Conservation (phyloP, 1,284 basidiomycete genomes). For the Boletus semigastroideus region DNA sequence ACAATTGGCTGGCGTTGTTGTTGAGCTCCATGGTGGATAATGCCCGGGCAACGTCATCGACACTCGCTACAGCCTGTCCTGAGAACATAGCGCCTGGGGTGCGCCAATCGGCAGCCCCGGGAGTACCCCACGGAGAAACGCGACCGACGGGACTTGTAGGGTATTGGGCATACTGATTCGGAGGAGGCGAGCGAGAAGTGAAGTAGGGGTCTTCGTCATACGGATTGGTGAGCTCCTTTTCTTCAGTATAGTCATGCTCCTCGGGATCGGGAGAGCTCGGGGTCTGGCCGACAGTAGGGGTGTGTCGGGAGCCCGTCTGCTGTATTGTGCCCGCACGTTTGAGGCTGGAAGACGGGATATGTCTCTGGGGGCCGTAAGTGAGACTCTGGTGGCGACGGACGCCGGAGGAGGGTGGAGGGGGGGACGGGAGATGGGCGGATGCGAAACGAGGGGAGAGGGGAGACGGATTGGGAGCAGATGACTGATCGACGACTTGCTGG, state of each 20-base stretch:
- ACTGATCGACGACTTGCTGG: constrained; percentile 51
- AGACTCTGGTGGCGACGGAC: constrained; percentile 78
- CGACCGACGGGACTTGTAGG: constrained; percentile 63
- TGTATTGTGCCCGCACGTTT: constrained; percentile 77
- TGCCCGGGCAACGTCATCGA: constrained; percentile 76
- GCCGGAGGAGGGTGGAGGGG: constrained; percentile 62
- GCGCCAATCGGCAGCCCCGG: constrained; percentile 61
- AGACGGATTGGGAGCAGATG: constrained; percentile 43
- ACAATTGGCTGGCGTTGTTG: constrained; percentile 34
- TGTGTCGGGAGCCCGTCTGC: constrained; percentile 38
- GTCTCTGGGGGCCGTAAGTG: constrained; percentile 60
- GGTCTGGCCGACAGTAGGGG: constrained; percentile 38
- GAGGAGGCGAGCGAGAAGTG: constrained; percentile 27
- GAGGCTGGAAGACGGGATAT: constrained; percentile 49
- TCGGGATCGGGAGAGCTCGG: constrained; percentile 46
- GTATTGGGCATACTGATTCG: constrained; percentile 41
- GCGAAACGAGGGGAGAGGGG: constrained; percentile 63
- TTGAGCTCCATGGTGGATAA: constrained; percentile 64
- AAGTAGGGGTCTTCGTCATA: constrained; percentile 63
- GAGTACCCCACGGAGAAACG: constrained; percentile 63
- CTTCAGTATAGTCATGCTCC: constrained; percentile 59
- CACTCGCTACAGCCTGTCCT: constrained; percentile 33
- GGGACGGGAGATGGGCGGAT: constrained; percentile 56
- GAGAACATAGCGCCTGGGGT: constrained; percentile 38
- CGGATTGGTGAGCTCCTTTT: constrained; percentile 47